Percentiles rank a stretch among this genome's conserved stretches.
Evolutionary conservation across 2,329 filamentous ascomycete species (phyloP).

Genomic region (Neophaeococcomyces mojaviensis): DNA sequence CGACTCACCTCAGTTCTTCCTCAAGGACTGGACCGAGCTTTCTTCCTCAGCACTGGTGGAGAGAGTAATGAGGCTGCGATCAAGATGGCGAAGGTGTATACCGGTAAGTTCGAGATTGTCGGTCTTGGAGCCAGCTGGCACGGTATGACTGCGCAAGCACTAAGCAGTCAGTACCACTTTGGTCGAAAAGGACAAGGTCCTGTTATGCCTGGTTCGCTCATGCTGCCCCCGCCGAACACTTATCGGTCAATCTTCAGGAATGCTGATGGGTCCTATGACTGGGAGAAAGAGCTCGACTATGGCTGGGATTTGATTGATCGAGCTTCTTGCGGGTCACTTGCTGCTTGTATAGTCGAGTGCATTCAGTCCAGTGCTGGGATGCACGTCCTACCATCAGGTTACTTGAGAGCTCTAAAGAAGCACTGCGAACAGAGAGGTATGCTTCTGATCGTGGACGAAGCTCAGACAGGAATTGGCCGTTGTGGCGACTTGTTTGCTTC

Average conservation of each 20-base stretch:
- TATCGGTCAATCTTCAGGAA: conserved; percentile 57
- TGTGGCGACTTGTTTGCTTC: conserved; percentile 51
- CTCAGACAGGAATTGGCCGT: conserved; percentile 52
- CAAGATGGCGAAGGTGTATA: conserved; percentile 56
- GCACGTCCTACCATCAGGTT: conserved; percentile 51
- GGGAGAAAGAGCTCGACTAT: conserved; percentile 57
- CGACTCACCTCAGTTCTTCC: conserved; percentile 45
- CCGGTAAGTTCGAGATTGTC: conserved; percentile 59
- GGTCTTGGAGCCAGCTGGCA: conserved; percentile 54
- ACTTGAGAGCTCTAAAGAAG: conserved; percentile 48
- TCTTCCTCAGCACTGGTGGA: conserved; percentile 52
- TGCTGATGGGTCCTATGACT: conserved; percentile 55
- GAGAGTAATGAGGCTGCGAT: conserved; percentile 58
- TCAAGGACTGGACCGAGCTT: conserved; percentile 44
- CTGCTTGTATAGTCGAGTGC: conserved; percentile 56
- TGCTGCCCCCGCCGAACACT: conserved; percentile 52
- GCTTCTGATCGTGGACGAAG: conserved; percentile 54
- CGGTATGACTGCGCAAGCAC: conserved; percentile 50
- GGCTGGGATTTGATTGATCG: conserved; percentile 55
- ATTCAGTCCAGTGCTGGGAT: conserved; percentile 55
- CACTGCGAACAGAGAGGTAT: conserved; percentile 50
- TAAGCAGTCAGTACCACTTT: conserved; percentile 47
- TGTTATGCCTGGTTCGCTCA: conserved; percentile 49
- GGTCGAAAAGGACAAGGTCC: conserved; percentile 44
- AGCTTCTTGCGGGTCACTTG: conserved; percentile 53